Percentiles rank a stretch among this genome's conserved stretches.
These are phyloP conservation scores for Trichoderma gracile DNA, from an alignment of 2,329 filamentous ascomycete genomes.

Conservation along the genomic window DNA sequence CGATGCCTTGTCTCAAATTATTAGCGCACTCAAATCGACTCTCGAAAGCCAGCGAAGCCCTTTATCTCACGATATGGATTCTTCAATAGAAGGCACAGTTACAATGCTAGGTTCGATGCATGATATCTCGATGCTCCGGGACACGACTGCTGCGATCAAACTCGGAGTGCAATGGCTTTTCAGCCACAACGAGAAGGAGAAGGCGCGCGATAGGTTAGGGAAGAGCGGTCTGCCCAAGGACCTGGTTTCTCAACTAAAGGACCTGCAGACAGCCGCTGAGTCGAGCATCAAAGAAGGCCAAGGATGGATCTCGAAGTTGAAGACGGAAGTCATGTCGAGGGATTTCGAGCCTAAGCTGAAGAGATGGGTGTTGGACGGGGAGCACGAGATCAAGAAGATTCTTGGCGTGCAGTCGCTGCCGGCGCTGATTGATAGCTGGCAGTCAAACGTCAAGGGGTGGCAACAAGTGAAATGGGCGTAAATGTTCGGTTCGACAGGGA, in stretches of 20 bases:
- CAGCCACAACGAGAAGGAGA: slow-evolving; percentile 42
- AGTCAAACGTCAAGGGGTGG: slow-evolving; percentile 40
- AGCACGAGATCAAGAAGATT: slow-evolving; percentile 30
- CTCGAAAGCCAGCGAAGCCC: slow-evolving; percentile 34
- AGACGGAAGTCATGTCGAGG: slow-evolving; percentile 32
- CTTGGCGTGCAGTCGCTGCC: slow-evolving; percentile 33
- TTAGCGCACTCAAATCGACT: slow-evolving; percentile 32
- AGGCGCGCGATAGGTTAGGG: slow-evolving; percentile 43
- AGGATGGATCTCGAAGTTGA: slow-evolving; percentile 34
- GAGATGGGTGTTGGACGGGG: slow-evolving; percentile 36
- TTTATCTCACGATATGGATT: slow-evolving; percentile 23
- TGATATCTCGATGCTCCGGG: slow-evolving; percentile 41
- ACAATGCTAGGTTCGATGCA: slow-evolving; percentile 40
- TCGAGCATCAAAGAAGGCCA: slow-evolving; percentile 39
- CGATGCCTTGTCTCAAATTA: slow-evolving; percentile 34
- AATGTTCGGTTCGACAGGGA: not conserved
- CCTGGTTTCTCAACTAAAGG: slow-evolving; percentile 39
- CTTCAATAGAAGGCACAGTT: slow-evolving; percentile 29
- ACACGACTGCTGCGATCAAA: slow-evolving; percentile 40
- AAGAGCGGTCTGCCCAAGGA: slow-evolving; percentile 44
- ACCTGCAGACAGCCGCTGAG: slow-evolving; percentile 36
- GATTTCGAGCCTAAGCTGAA: slow-evolving; percentile 28
- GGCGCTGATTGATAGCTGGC: slow-evolving; percentile 40
- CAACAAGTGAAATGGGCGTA: slow-evolving; percentile 39
- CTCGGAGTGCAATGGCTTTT: slow-evolving; percentile 40